phyloP scores from a whole-genome alignment of 1,284 basidiomycete species.

The Phaffia rhodozyma region DNA sequence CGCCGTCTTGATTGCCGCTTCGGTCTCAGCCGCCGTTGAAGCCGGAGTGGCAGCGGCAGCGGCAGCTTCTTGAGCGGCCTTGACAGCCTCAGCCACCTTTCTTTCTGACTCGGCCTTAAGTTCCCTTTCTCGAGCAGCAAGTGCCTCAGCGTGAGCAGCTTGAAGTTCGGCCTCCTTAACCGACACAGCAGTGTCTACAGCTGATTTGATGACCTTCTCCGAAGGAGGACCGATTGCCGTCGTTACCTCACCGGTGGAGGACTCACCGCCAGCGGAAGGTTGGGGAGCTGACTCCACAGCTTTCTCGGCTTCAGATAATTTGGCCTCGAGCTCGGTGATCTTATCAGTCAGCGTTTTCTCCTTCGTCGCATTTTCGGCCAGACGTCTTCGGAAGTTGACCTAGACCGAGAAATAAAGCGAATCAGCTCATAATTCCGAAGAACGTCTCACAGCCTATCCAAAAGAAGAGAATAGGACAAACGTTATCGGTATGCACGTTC shows the following conservation, averaged over 20 bases:
- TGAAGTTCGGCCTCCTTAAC: constrained; percentile 2
- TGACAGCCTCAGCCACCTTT: constrained; percentile 1
- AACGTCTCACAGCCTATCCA: no score
- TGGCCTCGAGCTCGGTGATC: constrained; percentile 22
- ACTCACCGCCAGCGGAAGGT: constrained; percentile 5
- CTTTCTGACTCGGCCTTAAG: constrained; percentile 1
- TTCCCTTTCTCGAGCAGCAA: constrained; percentile 9
- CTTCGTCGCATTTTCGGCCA: neutral
- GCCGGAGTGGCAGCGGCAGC: neutral
- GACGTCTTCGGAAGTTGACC: neutral
- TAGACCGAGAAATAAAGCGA: neutral
- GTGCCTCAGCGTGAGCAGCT: neutral
- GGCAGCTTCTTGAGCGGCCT: neutral
- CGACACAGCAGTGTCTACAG: constrained; percentile 11
- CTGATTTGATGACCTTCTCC: neutral
- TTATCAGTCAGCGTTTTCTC: neutral
- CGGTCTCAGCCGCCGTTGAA: constrained; percentile 15
- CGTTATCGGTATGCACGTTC: constrained; percentile 20
- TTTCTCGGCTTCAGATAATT: constrained; percentile 24
- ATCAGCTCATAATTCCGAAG: no score
- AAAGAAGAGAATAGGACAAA: constrained; percentile 9
- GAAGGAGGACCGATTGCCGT: neutral
- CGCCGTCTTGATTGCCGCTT: constrained; percentile 30
- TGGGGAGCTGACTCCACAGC: neutral
- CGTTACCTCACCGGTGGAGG: neutral